Conservation (phyloP, 2,329 filamentous ascomycete genomes). For the Rugonectria rugulosa region DNA sequence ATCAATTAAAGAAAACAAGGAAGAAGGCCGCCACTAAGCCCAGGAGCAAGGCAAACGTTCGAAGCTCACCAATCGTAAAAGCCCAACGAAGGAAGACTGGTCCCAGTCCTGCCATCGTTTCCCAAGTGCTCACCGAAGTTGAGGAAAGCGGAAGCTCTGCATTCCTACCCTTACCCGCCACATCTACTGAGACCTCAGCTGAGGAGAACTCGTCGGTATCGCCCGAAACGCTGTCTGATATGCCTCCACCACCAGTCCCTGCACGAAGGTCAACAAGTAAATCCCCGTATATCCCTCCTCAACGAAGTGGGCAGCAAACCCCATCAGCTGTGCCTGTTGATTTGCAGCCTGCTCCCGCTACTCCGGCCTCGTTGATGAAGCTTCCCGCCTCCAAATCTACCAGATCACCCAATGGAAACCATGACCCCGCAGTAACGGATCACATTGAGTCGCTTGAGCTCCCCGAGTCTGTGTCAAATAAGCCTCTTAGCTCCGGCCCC, state of each 20-base stretch:
- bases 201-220: conserved; percentile 72
- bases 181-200: conserved; percentile 59
- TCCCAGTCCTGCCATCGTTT: conserved; percentile 63
- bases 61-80: conserved; percentile 78
- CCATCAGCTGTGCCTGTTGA: conserved; percentile 33
- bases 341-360: conserved; percentile 57
- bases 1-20: conserved; percentile 59
- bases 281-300: conserved; percentile 72
- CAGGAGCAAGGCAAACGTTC: conserved; percentile 61
- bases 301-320: conserved; percentile 47
- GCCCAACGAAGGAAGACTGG: conserved; percentile 63
- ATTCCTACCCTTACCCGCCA: conserved; percentile 48
- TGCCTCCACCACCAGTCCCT: conserved; percentile 74
- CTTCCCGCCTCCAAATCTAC: conserved; percentile 65
- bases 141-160: conserved; percentile 52
- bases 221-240: conserved; percentile 68
- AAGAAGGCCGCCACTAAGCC: conserved; percentile 62
- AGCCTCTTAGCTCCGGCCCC: conserved; percentile 45
- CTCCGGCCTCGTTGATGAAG: conserved; percentile 86
- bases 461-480: conserved; percentile 69
- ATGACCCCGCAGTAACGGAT: conserved; percentile 56
- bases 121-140: conserved; percentile 63
- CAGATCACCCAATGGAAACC: conserved; percentile 50
- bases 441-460: conserved; percentile 69
- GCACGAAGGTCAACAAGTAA: conserved; percentile 68